Evolutionary conservation across 768 basidiomycete species (phyloP).

Genomic region (Serendipita sp.): DNA sequence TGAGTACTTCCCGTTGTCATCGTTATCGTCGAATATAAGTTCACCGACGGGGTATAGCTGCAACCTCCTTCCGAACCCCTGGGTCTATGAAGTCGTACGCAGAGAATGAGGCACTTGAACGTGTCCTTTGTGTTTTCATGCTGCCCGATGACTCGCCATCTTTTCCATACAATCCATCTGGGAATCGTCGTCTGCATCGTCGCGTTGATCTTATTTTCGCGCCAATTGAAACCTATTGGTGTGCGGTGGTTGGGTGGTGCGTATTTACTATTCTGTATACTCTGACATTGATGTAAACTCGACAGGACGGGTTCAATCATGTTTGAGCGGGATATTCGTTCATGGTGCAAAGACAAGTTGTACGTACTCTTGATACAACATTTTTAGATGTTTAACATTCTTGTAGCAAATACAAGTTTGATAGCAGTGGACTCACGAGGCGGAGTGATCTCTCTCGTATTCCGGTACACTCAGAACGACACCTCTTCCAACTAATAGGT

Average conservation of each 20-base stretch:
- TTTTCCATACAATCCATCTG: slow-evolving; percentile 7
- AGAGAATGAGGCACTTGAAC: slow-evolving; percentile 48
- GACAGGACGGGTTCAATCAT: slow-evolving; percentile 73
- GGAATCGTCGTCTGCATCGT: slow-evolving; percentile 31
- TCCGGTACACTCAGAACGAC: slow-evolving; percentile 47
- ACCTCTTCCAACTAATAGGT: slow-evolving; percentile 56
- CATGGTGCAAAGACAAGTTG: slow-evolving; percentile 52
- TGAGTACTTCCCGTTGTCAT: slow-evolving; percentile 26
- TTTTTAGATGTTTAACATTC: too few species aligned
- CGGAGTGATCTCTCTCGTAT: slow-evolving; percentile 46
- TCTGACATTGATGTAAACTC: not conserved
- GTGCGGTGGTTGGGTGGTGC: slow-evolving; percentile 79
- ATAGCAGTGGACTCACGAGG: slow-evolving; percentile 45
- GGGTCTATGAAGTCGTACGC: slow-evolving; percentile 36
- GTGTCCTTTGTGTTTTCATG: slow-evolving; percentile 63
- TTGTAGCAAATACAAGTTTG: not conserved
- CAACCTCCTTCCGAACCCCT: not conserved
- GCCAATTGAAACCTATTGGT: slow-evolving; percentile 64
- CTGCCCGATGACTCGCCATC: slow-evolving; percentile 30
- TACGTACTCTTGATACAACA: slow-evolving; percentile 15
- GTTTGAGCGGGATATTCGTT: slow-evolving; percentile 73
- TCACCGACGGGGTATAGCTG: not conserved
- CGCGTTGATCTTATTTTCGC: slow-evolving; percentile 78
- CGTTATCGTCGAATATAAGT: not conserved
- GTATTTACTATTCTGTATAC: slow-evolving; percentile 6